Evolutionary conservation across 768 basidiomycete species (phyloP), one percentile per base, ranked within the genome.

Genomic region (Lentinula sp.): DNA sequence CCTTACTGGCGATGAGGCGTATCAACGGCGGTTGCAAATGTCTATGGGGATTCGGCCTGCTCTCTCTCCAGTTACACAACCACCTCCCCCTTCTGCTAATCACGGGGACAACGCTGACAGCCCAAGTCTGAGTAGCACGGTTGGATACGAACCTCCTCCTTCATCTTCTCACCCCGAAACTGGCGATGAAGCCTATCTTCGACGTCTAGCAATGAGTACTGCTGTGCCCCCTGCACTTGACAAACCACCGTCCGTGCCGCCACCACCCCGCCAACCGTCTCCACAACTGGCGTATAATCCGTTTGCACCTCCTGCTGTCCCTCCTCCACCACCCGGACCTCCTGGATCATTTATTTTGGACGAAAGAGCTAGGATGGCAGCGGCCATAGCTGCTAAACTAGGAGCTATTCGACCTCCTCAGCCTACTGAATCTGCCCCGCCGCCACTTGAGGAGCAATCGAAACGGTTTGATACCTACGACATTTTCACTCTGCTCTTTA

Each of bases 1-100:
- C 41, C 73, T 87, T 64, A 84, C 85, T 2, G 90, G 90, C n/a
- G 91, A 93, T 52, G 91, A 91, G 67, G 90, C 87, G 1, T 92
- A 85, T 67, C 85, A 86, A 65, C 85, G 87, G 45, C 84, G 90
- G 12, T 75, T 90, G 10, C 87, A 86, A n/a, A 76, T 92, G 80
- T 85, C 85, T 8, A 62, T 69, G n/a, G 73, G 72, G 15, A 65
- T 64, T 15, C 66, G 64, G 35, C 61, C 65, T 12, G 57, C 65
- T 59, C 62, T 69, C 2, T 66, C 67, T 28, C 57, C 62, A 20
- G 50, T 51, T 13, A 15, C 33, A 18, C 50, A 35, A 12, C 67
- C 71, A 2, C 67, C 67, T 15, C 66, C 70, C 15, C 66, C 73
- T 36, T 60, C 68, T 15, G 57, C 61, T 7, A 66, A 63, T 18